Percentiles rank a stretch among this genome's conserved stretches.
Evolutionary conservation across 805 yeast species (phyloP).

Genomic region (Starmera dryadoides): DNA sequence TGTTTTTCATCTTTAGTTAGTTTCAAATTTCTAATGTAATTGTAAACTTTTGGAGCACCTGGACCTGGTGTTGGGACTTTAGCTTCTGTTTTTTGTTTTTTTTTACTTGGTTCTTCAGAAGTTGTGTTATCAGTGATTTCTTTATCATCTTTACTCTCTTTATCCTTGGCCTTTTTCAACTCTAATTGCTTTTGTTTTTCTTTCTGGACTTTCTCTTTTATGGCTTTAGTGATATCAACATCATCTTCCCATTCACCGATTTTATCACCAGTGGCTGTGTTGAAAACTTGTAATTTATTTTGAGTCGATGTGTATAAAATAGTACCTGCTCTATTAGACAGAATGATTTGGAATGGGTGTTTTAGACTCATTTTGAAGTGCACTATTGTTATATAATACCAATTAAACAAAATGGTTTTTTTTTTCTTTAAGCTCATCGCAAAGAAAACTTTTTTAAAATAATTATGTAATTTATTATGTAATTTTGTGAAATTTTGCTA

Average conservation of each 20-base stretch:
- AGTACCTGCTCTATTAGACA: constrained; percentile 36
- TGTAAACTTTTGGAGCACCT: constrained; percentile 61
- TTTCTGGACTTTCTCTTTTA: constrained; percentile 41
- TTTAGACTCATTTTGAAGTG: constrained; percentile 35
- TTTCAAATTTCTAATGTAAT: constrained; percentile 58
- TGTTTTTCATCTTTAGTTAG: constrained; percentile 45
- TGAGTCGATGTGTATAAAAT: constrained; percentile 50
- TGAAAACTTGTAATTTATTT: constrained; percentile 50
- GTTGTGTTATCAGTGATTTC: constrained; percentile 10
- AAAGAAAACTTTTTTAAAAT: no score
- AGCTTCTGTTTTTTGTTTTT: constrained; percentile 33
- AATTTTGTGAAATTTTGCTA: no score
- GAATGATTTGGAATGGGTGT: constrained; percentile 63
- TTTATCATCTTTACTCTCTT: no score
- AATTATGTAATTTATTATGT: no score
- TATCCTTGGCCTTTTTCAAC: constrained; percentile 12
- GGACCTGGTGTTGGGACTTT: constrained; percentile 58
- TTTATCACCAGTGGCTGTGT: constrained; percentile 28
- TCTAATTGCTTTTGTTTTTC: constrained; percentile 25
- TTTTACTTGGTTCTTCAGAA: constrained; percentile 17
- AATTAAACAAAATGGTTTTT: not conserved
- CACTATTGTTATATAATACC: no score
- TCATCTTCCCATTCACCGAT: constrained; percentile 62
- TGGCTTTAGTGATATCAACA: constrained; percentile 37
- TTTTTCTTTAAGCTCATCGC: not conserved